Evolutionary conservation across 2,329 filamentous ascomycete genomes (phyloP).

Genomic region (Xylaria sp.): DNA sequence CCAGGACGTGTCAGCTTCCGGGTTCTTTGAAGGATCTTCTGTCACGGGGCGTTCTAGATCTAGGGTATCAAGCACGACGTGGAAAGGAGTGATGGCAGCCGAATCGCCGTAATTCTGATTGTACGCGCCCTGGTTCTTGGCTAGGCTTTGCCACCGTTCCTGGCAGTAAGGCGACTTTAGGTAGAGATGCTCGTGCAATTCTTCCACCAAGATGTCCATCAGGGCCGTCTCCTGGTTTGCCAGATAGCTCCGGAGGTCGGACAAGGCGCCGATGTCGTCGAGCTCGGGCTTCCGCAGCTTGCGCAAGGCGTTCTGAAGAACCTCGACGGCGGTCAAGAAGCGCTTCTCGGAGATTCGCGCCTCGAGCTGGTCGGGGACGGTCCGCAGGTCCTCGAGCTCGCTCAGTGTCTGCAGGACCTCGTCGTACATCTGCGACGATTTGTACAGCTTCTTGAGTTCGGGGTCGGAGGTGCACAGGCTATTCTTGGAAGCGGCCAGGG

Average conservation of each 20-base stretch:
- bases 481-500: constrained; percentile 80
- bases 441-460: constrained; percentile 89
- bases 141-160: constrained; percentile 89
- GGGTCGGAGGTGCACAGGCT: constrained; percentile 87
- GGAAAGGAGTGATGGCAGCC: constrained; percentile 63
- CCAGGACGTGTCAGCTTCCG: constrained; percentile 93
- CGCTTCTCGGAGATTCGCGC: constrained; percentile 95
- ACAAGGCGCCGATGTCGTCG: constrained; percentile 88
- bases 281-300: constrained; percentile 88
- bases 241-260: constrained; percentile 86
- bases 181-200: constrained; percentile 96
- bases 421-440: constrained; percentile 89
- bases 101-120: constrained; percentile 60
- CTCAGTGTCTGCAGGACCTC: constrained; percentile 84
- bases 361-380: constrained; percentile 91
- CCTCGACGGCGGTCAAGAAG: constrained; percentile 91
- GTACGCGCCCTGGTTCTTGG: constrained; percentile 70
- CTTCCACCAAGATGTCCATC: constrained; percentile 96
- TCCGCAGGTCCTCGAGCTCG: constrained; percentile 86
- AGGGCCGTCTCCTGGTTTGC: constrained; percentile 91
- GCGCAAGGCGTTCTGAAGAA: constrained; percentile 85
- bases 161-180: constrained; percentile 98
- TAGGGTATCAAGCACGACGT: constrained; percentile 67
- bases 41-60: constrained; percentile 71
- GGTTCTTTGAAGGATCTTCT: constrained; percentile 92